These are phyloP conservation scores for Kazachstania psychrophila DNA, from an alignment of 805 yeast species.

Conservation along the genomic window DNA sequence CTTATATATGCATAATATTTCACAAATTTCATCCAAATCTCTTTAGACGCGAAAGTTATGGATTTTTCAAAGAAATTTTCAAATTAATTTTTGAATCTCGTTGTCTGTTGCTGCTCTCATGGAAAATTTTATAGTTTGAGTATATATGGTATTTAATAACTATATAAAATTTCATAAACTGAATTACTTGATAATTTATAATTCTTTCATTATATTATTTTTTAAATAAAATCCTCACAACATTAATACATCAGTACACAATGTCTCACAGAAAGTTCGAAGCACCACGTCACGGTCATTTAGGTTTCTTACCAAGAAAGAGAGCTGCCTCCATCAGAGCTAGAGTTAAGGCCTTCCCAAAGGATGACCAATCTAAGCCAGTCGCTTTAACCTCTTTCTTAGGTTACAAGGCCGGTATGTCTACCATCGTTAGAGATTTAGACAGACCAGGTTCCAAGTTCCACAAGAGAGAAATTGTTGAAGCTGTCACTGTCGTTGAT, in stretches of 20 bases:
- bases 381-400: conserved; percentile 98
- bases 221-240: conserved; percentile 6
- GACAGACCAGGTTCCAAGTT: conserved; percentile 99
- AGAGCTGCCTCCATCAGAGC: conserved; percentile 98
- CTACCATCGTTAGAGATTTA: conserved; percentile 99
- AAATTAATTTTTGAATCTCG: no score
- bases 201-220: neutral
- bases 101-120: no score
- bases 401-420: conserved; percentile 99
- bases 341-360: conserved; percentile 98
- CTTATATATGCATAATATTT: no score
- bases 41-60: no score
- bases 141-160: no score
- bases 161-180: no score
- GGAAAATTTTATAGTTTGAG: conserved; percentile 1
- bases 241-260: conserved; percentile 8
- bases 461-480: conserved; percentile 99
- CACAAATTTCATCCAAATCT: no score
- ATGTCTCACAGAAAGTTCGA: conserved; percentile 99
- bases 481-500: conserved; percentile 98
- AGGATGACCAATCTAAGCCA: conserved; percentile 95
- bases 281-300: conserved; percentile 99
- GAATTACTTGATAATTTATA: neutral
- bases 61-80: no score
- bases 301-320: conserved; percentile 99